Conservation (phyloP, 108 stramenopile species). For the Cylindrotheca closterium region DNA sequence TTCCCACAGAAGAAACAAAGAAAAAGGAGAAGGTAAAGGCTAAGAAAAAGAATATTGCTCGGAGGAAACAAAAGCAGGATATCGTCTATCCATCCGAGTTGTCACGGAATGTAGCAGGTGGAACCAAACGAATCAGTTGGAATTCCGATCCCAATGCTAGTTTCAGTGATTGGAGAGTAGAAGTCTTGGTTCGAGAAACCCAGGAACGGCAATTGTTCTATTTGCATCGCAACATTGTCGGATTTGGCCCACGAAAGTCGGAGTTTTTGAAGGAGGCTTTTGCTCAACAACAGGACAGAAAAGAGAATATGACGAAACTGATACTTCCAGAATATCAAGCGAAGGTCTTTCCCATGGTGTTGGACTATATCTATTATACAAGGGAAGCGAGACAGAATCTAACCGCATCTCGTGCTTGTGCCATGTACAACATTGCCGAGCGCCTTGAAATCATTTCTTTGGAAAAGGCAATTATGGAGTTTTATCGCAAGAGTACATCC, state of each 20-base stretch:
- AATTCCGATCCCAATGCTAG: constrained; percentile 29
- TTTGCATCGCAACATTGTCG: constrained; percentile 35
- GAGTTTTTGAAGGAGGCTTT: constrained; percentile 15
- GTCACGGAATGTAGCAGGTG: no score
- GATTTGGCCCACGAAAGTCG: constrained; percentile 31
- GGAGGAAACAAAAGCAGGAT: no score
- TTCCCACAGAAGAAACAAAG: background rate
- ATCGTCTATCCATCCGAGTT: no score
- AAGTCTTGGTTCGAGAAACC: constrained; percentile 7
- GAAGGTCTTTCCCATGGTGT: constrained; percentile 29
- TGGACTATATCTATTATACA: constrained; percentile 37
- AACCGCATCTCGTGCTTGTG: constrained; percentile 28
- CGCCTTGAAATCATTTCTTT: constrained; percentile 14
- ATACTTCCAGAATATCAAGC: constrained; percentile 23
- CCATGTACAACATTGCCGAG: constrained; percentile 31
- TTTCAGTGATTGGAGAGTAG: constrained; percentile 34
- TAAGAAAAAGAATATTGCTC: background rate
- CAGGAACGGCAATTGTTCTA: constrained; percentile 20
- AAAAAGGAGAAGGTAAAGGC: background rate
- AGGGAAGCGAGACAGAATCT: constrained; percentile 33
- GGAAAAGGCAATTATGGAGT: constrained; percentile 30
- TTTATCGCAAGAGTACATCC: constrained; percentile 30
- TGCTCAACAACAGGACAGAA: constrained; percentile 5
- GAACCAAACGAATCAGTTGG: constrained; percentile 22
- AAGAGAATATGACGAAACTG: constrained; percentile 13